Conservation (phyloP, 164 flowering plant species). For the Nelumbo lutea region DNA sequence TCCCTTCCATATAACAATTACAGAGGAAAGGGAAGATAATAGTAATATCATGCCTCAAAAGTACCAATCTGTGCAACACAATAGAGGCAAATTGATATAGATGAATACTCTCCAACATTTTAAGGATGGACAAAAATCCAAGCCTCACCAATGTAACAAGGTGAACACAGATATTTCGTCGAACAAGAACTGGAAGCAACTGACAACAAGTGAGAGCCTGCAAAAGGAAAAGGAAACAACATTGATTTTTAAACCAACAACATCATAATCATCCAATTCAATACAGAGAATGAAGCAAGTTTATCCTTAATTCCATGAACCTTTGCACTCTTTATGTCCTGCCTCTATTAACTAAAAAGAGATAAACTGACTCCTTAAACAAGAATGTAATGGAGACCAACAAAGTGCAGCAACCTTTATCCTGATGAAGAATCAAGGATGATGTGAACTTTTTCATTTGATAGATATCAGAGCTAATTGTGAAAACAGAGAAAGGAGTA, state of each 20-base stretch:
- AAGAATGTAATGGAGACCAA: too few relatives aligned
- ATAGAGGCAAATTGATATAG: not conserved
- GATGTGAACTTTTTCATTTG: too few relatives aligned
- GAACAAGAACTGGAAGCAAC: conserved; percentile 80
- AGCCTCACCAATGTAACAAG: conserved; percentile 74
- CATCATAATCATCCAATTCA: not conserved
- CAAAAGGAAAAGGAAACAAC: conserved; percentile 9
- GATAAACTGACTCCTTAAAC: too few relatives aligned
- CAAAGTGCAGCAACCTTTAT: too few relatives aligned
- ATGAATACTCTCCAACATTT: not conserved
- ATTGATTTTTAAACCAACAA: not conserved
- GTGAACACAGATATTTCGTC: conserved; percentile 60
- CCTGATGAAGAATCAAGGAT: too few relatives aligned
- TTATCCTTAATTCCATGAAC: too few relatives aligned
- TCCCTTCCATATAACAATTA: not conserved
- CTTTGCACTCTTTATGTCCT: not conserved
- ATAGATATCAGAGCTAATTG: too few relatives aligned
- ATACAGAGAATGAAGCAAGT: not conserved
- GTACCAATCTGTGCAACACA: not conserved
- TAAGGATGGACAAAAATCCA: conserved; percentile 1
- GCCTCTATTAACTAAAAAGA: too few relatives aligned
- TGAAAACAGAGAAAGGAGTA: too few relatives aligned
- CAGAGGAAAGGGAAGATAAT: not conserved
- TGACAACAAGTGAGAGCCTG: conserved; percentile 81
- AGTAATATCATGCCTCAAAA: not conserved